phyloP scores from a whole-genome alignment of 2,329 filamentous ascomycete genomes.

The Venturia aucupariae region DNA sequence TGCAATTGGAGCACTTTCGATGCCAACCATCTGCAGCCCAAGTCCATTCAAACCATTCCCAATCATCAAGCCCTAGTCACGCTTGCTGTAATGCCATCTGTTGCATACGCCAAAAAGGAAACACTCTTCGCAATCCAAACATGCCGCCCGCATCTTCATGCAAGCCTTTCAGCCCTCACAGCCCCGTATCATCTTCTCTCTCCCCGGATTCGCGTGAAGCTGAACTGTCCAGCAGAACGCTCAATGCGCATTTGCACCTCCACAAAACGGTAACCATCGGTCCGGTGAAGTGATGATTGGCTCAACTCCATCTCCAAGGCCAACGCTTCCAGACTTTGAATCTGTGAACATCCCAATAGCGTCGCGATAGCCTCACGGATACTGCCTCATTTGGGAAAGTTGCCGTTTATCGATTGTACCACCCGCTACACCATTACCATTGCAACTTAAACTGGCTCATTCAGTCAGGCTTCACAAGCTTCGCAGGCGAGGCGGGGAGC shows the following conservation, averaged over 20 bases:
- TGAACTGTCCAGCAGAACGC: neutral
- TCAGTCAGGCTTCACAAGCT: neutral
- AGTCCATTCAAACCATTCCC: neutral
- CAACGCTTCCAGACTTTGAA: neutral
- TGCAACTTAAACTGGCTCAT: too few relatives aligned
- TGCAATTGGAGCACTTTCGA: neutral
- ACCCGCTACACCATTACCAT: neutral
- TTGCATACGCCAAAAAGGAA: neutral
- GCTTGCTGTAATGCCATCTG: neutral
- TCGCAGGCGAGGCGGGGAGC: neutral
- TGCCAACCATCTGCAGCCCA: neutral
- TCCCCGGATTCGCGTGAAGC: neutral
- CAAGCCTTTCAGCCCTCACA: neutral
- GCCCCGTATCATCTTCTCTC: neutral
- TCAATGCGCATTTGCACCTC: neutral
- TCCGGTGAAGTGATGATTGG: neutral
- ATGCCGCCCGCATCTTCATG: neutral
- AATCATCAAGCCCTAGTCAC: neutral
- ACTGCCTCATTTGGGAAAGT: neutral
- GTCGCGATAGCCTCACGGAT: neutral
- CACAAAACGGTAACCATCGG: neutral
- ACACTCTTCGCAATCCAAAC: neutral
- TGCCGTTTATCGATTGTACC: neutral
- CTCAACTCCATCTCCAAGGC: neutral
- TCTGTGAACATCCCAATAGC: neutral